Evolutionary conservation across 164 flowering plant species (phyloP), one percentile per base, ranked within the genome.

Genomic region (Cinnamomum micranthum): DNA sequence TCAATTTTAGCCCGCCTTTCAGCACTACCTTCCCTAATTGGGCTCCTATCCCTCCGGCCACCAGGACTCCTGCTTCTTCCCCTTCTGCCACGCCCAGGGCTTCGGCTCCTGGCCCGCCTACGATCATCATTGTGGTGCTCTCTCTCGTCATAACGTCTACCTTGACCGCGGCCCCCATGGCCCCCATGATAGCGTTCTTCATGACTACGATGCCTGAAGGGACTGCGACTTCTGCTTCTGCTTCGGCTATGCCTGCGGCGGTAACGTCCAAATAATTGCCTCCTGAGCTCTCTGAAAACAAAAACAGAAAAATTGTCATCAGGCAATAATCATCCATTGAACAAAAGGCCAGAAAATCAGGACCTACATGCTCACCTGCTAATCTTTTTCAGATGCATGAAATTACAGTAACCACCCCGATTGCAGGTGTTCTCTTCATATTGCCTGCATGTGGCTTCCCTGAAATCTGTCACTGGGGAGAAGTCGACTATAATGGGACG

Each of bases 381-480:
- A 60, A 95, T 95, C 80, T 79, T 91, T 74, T 95, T 95, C 72
- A 95, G 82, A 82, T 94, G 98, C 98, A 94, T 92, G 59, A 94
- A 92, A 68, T 94, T 94, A 84, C 98, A 94, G 73, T 94, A 91
- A 17, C 96, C 97, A 78, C 97, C 98, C 41, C 97, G 90, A 77
- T 92, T 91, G 84, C 97, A 92, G 0, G 86, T 77, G 65, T 94
- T 87, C 82, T 92, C 97, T 76, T 92, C 97, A 72, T 92, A 91
- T 47, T 94, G 98, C 83, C 98, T 81, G 75, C 98, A 94, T 52
- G 95, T 92, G 35, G 97, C 98, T 81, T 92, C 97, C 71, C 95
- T 94, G 75, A 92, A 94, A 81, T 91, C 98, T 35, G 97, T 92
- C 70, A 94, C 98, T 0, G 98, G 97, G 35, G 97, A 94, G 84